A percentile compares a stretch with the other conserved stretches of the same genome.
Conservation (phyloP, 192 early-diverging fungal genomes). For the Spizellomyces punctatus region DNA sequence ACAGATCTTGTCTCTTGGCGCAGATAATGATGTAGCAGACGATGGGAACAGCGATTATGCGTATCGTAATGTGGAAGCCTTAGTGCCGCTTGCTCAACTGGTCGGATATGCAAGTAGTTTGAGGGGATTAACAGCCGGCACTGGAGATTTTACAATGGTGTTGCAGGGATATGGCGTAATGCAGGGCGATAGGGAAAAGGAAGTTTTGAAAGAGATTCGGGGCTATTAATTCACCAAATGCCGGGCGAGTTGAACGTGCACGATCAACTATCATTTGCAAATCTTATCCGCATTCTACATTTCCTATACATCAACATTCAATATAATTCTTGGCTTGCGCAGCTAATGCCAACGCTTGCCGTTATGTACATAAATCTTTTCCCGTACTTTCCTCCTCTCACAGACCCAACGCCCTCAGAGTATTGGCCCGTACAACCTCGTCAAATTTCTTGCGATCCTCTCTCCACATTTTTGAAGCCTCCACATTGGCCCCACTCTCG, state of each 20-base stretch:
- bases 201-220: conserved; percentile 66
- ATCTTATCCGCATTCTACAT: too few relatives aligned
- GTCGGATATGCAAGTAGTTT: conserved; percentile 82
- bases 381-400: conserved; percentile 3
- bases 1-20: conserved; percentile 61
- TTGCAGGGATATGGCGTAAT: conserved; percentile 80
- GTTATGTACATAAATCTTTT: too few relatives aligned
- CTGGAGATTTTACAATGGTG: conserved; percentile 82
- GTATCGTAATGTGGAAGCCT: conserved; percentile 26
- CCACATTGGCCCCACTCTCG: conserved; percentile 97
- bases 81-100: conserved; percentile 75
- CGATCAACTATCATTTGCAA: too few relatives aligned
- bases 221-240: conserved; percentile 48
- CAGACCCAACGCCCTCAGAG: conserved; percentile 78
- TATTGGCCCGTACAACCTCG: conserved; percentile 74
- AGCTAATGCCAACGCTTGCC: too few relatives aligned
- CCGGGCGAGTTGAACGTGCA: too few relatives aligned
- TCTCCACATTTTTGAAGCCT: conserved; percentile 97
- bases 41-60: conserved; percentile 30
- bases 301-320: too few relatives aligned
- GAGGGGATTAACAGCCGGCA: conserved; percentile 86
- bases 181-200: conserved; percentile 69
- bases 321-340: too few relatives aligned
- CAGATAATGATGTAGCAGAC: conserved; percentile 10
- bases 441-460: conserved; percentile 82